These are phyloP conservation scores for Achaetomium macrosporum DNA, from an alignment of 2,329 filamentous ascomycete genomes.

Conservation along the genomic window DNA sequence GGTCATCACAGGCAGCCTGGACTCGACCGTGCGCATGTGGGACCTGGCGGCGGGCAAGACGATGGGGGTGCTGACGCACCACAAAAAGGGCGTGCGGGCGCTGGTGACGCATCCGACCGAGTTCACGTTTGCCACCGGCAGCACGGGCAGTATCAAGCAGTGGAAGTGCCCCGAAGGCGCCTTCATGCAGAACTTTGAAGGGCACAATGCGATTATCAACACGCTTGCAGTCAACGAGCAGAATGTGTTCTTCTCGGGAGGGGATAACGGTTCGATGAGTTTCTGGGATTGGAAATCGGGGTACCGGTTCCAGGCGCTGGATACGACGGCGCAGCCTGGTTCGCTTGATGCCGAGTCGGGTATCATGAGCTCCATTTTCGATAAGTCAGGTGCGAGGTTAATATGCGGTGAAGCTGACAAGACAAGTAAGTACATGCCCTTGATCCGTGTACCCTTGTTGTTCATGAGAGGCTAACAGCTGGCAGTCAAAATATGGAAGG, in stretches of 20 bases:
- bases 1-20: constrained; percentile 87
- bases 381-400: constrained; percentile 78
- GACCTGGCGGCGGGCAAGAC: constrained; percentile 94
- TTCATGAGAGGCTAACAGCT: constrained; percentile 23
- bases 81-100: constrained; percentile 93
- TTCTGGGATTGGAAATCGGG: constrained; percentile 99
- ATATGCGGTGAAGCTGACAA: constrained; percentile 97
- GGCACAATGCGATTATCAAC: constrained; percentile 95
- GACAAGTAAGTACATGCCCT: constrained; percentile 54
- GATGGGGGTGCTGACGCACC: constrained; percentile 92
- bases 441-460: background rate
- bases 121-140: constrained; percentile 92
- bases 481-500: constrained; percentile 89
- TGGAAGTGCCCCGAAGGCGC: constrained; percentile 98
- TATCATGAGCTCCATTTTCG: constrained; percentile 90
- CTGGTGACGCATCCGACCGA: constrained; percentile 82
- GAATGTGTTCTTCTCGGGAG: constrained; percentile 90
- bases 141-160: constrained; percentile 93
- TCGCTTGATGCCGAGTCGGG: constrained; percentile 91
- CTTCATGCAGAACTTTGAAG: constrained; percentile 99
- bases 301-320: constrained; percentile 80
- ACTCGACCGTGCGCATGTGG: constrained; percentile 88
- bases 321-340: constrained; percentile 89
- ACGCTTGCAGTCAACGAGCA: constrained; percentile 88
- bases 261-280: constrained; percentile 90